Conservation (phyloP, 495 filamentous ascomycete species). For the Neurospora tetrasperma region DNA sequence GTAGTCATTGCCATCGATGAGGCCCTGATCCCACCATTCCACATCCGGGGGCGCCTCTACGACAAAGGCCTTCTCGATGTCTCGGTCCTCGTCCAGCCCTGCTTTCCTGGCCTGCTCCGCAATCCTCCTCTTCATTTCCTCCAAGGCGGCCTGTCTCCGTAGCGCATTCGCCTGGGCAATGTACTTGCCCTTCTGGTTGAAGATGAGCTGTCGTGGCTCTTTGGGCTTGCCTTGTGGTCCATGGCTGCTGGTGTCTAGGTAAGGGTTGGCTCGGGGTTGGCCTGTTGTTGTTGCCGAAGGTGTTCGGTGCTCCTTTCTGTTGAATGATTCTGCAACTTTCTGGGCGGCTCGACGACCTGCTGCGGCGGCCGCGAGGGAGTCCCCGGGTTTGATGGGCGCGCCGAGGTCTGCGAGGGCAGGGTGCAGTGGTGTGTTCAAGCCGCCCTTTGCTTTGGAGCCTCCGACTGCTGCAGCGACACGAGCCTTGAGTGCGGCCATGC, state of each 20-base stretch:
- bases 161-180: conserved; percentile 85
- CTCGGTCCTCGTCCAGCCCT: conserved; percentile 82
- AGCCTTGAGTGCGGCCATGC: conserved; percentile 65
- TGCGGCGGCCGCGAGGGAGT: conserved; percentile 10
- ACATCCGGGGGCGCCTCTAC: conserved; percentile 78
- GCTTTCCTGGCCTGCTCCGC: conserved; percentile 74
- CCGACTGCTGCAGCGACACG: conserved; percentile 67
- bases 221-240: conserved; percentile 52
- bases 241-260: conserved; percentile 67
- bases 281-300: conserved; percentile 22
- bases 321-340: conserved; percentile 6
- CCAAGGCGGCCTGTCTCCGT: conserved; percentile 74
- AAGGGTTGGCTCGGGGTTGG: conserved; percentile 57
- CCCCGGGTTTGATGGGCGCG: conserved; percentile 44
- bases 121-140: conserved; percentile 89
- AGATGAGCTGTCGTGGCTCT: conserved; percentile 63
- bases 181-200: conserved; percentile 96
- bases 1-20: conserved; percentile 68
- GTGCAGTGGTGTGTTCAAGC: conserved; percentile 82
- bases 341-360: conserved; percentile 19
- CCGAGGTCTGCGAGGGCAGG: conserved; percentile 72
- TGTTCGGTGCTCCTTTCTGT: conserved; percentile 23
- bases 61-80: conserved; percentile 79
- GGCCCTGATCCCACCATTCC: conserved; percentile 96
- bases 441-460: conserved; percentile 52